Evolutionary conservation across 345 rosid genomes (phyloP), one percentile per base, ranked within the genome.

Genomic region (Salix purpurea): DNA sequence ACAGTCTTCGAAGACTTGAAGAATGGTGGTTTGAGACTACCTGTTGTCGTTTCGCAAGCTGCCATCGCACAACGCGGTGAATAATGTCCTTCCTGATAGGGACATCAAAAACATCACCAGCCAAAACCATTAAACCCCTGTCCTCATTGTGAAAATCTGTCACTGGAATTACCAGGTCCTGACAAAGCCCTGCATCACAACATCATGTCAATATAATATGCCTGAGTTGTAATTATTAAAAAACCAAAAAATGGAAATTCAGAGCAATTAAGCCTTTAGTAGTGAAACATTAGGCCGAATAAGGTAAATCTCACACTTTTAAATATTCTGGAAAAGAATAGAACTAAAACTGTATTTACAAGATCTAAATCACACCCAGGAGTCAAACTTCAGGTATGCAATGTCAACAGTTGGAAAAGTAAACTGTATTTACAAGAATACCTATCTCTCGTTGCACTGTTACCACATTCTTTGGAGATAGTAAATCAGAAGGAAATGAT

Each of bases 61-160:
- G 98, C 92, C 95, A 96, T 82, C 81, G 78, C 65, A 93, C 95
- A 37, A 96, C 98, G 69, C 94, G 87, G 76, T 92, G 99, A 75
- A 96, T 76, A 65, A 96, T 91, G 85, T 96, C 97, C 85, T 96
- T 94, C 80, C 97, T 88, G 48, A 94, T 88, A 14, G 97, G 97
- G 69, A 92, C 95, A 86, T 94, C 97, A 87, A 94, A 96, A 79
- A 92, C 93, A 81, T 96, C 99, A 68, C 97, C 98, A 76, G 89
- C 89, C 86, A 96, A 88, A 79, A 90, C 94, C 88, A 90, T 92
- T 44, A 90, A 82, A 71, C 98, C 99, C 80, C 88, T 91, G 50
- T 91, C 90, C 80, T 91, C 93, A 28, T 86, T 84, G 44, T 79
- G 86, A 69, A 96, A 96, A 84, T 89, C 94, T 26, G 95, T 91